Evolutionary conservation across 2,329 filamentous ascomycete species (phyloP).

Genomic region (Pseudonectria buxi): DNA sequence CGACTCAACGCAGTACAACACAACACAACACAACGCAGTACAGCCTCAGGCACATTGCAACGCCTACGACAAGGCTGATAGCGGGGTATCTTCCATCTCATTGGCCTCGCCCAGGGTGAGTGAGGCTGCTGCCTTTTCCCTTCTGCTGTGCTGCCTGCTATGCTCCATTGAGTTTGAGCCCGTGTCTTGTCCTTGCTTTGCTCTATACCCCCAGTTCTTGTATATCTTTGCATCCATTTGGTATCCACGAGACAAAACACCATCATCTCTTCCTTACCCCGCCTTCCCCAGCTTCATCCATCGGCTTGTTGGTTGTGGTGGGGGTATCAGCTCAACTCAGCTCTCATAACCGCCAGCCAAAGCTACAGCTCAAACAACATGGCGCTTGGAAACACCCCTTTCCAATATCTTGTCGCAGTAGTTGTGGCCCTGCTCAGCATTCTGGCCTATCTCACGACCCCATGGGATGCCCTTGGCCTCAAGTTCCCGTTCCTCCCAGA

Average conservation of each 20-base stretch:
- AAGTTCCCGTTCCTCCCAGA: slow-evolving; percentile 3
- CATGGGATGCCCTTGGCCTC: slow-evolving; percentile 6
- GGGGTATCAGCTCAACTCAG: too few species aligned
- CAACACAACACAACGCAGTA: too few species aligned
- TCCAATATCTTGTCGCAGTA: slow-evolving; percentile 11
- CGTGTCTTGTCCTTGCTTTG: too few species aligned
- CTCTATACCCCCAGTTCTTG: too few species aligned
- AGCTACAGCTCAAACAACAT: slow-evolving; percentile 2
- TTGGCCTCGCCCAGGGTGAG: background rate
- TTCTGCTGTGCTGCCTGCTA: slow-evolving; percentile 1
- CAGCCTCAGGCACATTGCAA: background rate
- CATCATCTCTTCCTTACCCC: slow-evolving; percentile 8
- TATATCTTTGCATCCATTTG: too few species aligned
- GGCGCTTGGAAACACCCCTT: slow-evolving; percentile 4
- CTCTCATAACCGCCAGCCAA: too few species aligned
- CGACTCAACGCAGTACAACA: too few species aligned
- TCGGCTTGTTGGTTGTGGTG: background rate
- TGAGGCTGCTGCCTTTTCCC: too few species aligned
- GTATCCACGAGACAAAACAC: too few species aligned
- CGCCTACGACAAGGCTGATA: background rate
- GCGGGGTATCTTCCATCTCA: slow-evolving; percentile 1
- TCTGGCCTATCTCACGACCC: slow-evolving; percentile 7
- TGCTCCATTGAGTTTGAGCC: too few species aligned
- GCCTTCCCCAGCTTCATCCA: slow-evolving; percentile 5
- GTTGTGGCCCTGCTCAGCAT: slow-evolving; percentile 18